A percentile compares a stretch with the other conserved stretches of the same genome.
Evolutionary conservation across 345 rosid genomes (phyloP).

Genomic region (Corchorus olitorius): DNA sequence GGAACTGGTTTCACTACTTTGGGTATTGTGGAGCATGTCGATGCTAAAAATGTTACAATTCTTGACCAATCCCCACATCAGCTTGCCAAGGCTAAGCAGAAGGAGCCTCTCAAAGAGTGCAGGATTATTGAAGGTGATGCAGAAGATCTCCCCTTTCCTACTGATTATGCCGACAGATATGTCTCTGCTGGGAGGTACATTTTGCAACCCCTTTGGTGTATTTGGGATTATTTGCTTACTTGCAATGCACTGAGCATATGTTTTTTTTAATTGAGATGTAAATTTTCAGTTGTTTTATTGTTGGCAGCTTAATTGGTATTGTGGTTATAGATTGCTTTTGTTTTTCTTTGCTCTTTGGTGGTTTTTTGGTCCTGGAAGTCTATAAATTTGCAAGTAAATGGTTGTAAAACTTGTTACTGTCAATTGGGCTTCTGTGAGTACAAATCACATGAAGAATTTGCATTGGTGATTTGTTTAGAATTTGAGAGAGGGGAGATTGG

Average conservation of each 20-base stretch:
- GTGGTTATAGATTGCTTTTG: not conserved
- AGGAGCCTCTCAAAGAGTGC: constrained; percentile 95
- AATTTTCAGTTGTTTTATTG: constrained; percentile 1
- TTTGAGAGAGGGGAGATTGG: not conserved
- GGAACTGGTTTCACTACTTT: constrained; percentile 98
- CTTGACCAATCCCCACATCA: constrained; percentile 99
- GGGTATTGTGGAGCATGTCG: constrained; percentile 94
- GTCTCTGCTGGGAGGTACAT: constrained; percentile 93
- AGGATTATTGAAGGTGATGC: constrained; percentile 95
- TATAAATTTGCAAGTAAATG: not conserved
- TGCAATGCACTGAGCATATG: not conserved
- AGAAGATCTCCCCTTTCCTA: constrained; percentile 82
- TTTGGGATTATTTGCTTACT: not conserved
- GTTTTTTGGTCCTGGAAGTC: not conserved
- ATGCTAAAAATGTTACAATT: constrained; percentile 92
- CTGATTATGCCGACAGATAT: constrained; percentile 96
- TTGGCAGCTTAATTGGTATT: constrained; percentile 6
- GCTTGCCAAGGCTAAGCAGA: constrained; percentile 92
- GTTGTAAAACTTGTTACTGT: not conserved
- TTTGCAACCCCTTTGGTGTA: constrained; percentile 10
- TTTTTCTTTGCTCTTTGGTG: not conserved
- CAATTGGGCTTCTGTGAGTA: constrained; percentile 1
- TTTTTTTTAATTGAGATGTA: not conserved
- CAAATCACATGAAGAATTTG: not conserved
- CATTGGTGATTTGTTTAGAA: constrained; percentile 9